phyloP scores from a whole-genome alignment of 495 filamentous ascomycete species.

The Aspergillus hancockii region DNA sequence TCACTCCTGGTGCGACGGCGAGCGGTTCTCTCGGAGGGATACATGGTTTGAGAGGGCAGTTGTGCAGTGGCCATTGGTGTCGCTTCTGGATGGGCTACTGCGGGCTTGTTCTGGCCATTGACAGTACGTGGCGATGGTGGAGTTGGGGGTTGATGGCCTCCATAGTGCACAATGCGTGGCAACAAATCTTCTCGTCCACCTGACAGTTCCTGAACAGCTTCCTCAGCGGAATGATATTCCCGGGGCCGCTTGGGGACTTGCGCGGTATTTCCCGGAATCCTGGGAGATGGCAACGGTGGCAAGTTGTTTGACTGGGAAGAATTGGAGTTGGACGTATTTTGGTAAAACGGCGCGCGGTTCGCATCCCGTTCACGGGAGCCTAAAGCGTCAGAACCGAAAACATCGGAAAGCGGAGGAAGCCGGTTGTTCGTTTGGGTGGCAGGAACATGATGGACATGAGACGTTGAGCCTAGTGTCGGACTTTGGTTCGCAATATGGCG shows the following conservation, averaged over 20 bases:
- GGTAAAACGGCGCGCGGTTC: conserved; percentile 45
- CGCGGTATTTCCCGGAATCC: conserved; percentile 54
- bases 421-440: conserved; percentile 89
- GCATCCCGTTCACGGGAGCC: conserved; percentile 46
- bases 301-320: conserved; percentile 73
- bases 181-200: conserved; percentile 89
- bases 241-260: conserved; percentile 63
- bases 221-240: conserved; percentile 94
- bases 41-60: conserved; percentile 25
- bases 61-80: conserved; percentile 23
- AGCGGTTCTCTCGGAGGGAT: conserved; percentile 47
- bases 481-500: conserved; percentile 84
- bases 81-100: conserved; percentile 33
- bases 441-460: conserved; percentile 89
- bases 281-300: conserved; percentile 69
- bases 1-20: conserved; percentile 80
- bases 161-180: conserved; percentile 93
- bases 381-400: conserved; percentile 83
- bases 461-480: conserved; percentile 80
- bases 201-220: conserved; percentile 85
- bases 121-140: conserved; percentile 75
- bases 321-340: conserved; percentile 49
- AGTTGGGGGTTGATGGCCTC: conserved; percentile 84
- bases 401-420: conserved; percentile 90
- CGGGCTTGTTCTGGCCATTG: conserved; percentile 36